Percentiles rank a stretch among this genome's conserved stretches.
Evolutionary conservation across 163 green algal genomes (phyloP).

Genomic region (Scenedesmus sp.): DNA sequence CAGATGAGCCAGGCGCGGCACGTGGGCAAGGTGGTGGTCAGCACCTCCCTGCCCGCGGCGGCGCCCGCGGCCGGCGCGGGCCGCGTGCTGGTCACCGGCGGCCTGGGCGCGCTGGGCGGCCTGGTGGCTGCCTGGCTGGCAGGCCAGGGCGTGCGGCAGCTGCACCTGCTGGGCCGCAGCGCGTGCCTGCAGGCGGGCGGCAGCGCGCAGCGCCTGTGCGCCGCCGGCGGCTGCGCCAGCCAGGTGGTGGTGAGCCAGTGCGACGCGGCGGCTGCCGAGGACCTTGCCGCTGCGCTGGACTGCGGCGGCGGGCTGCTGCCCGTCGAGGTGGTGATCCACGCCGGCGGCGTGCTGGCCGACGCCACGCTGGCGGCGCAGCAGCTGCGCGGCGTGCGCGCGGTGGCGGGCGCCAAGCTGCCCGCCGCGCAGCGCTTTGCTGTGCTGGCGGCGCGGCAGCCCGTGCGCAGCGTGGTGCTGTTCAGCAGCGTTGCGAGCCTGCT

Average conservation of each 20-base stretch:
- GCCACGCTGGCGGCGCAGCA: conserved; percentile 65
- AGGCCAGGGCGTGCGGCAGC: conserved; percentile 48
- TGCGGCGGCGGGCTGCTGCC: not conserved
- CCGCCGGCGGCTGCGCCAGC: not conserved
- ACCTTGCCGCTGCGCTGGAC: conserved; percentile 10
- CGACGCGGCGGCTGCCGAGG: conserved; percentile 10
- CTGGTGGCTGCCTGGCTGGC: conserved; percentile 76
- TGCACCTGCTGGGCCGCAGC: conserved; percentile 8
- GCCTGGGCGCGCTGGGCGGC: conserved; percentile 74
- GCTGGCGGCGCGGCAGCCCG: conserved; percentile 34
- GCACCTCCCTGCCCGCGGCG: not conserved
- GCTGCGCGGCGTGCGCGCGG: conserved; percentile 30
- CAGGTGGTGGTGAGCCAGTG: conserved; percentile 8
- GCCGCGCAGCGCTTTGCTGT: conserved; percentile 21
- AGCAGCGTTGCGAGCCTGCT: conserved; percentile 73
- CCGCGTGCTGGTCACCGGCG: conserved; percentile 75
- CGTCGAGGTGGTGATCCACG: conserved; percentile 59
- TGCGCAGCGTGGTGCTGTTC: conserved; percentile 56
- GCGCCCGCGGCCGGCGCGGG: conserved; percentile 9
- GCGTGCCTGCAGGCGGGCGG: not conserved
- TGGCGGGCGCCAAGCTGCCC: conserved; percentile 75
- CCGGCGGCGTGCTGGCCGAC: conserved; percentile 74
- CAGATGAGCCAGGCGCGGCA: conserved; percentile 64
- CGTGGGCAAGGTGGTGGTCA: conserved; percentile 71
- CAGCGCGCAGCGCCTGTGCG: conserved; percentile 2